Base-by-base conservation (phyloP, 768 basidiomycete genomes). In the Leucosporidium creatinivorum region DNA sequence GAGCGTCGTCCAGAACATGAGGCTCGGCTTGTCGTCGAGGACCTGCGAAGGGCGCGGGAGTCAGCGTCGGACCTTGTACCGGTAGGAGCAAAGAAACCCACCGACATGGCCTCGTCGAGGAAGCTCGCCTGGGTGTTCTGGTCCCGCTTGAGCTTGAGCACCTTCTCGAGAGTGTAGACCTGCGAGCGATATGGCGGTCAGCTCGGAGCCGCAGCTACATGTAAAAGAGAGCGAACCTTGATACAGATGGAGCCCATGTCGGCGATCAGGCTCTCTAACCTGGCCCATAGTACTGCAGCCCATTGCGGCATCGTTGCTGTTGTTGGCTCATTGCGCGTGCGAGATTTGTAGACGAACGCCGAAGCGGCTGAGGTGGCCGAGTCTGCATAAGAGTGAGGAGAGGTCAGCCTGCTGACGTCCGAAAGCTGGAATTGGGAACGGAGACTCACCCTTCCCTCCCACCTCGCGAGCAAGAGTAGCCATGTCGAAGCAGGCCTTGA, bases 141-240 rank as follows among this genome's bases (percentile, higher is more conserved):
- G 75, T 98, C 93, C 77, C 85, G 88, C 81, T 97, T 97, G 75
- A 94, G 78, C 74, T 84, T 86, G 47, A 98, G 81, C 3, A 98
- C 94, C 75, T 92, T 96, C 79, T 98, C 94, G 8, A 99, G 84
- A 1, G 88, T 89, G 77, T 98, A 94, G 9, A 98, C 91, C 91
- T 93, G 54, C 10, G 18, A 50, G n/a, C 21, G 25, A 31, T 17
- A 17, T 12, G 19, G 36, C 26, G 18, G 66, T 4, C 8, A 33
- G 71, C 31, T 50, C 49, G 23, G 56, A 21, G 60, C 19, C 51
- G 31, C n/a, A 15, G 25, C 44, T 33, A 4, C 19, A 44, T 12
- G 21, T 33, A 33, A 33, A 33, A 10, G 10, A 12, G 28, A n/a
- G 26, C 39, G 61, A 60, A 84, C 91, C 83, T 97, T 96, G 77